These are phyloP conservation scores for Ascosphaera apis DNA, from an alignment of 2,329 filamentous ascomycete genomes.

Conservation along the genomic window DNA sequence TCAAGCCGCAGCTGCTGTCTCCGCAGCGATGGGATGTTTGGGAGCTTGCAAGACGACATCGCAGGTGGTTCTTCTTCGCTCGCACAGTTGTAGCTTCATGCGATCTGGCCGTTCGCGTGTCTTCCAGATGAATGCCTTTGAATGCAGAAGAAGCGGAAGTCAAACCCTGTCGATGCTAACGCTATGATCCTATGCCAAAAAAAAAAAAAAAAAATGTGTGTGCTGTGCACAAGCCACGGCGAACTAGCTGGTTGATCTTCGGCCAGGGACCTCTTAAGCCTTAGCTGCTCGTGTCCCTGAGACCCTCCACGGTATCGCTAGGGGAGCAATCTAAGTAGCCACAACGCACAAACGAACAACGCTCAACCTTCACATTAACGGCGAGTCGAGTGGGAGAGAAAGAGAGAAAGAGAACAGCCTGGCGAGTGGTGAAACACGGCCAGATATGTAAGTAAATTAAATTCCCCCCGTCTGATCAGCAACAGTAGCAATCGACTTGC, in stretches of 20 bases:
- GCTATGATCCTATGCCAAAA: slow-evolving; percentile 4
- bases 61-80: not conserved
- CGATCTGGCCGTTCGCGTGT: not conserved
- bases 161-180: too few relatives aligned
- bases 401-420: not conserved
- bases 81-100: not conserved
- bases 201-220: too few relatives aligned
- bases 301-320: not conserved
- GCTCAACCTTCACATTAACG: not conserved
- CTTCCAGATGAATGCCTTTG: not conserved
- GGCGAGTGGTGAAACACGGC: too few relatives aligned
- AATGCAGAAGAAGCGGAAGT: not conserved
- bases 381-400: not conserved
- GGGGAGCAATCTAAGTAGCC: not conserved
- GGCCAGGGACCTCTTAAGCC: not conserved
- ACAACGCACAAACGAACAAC: too few relatives aligned
- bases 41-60: slow-evolving; percentile 16
- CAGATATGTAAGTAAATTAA: too few relatives aligned
- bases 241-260: too few relatives aligned
- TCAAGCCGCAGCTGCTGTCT: slow-evolving; percentile 59
- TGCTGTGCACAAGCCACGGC: not conserved
- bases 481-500: not conserved
- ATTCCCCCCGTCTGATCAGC: too few relatives aligned
- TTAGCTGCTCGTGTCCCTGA: not conserved
- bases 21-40: slow-evolving; percentile 31